phyloP scores from a whole-genome alignment of 2,329 filamentous ascomycete species.

The Talaromyces albobiverticillius region DNA sequence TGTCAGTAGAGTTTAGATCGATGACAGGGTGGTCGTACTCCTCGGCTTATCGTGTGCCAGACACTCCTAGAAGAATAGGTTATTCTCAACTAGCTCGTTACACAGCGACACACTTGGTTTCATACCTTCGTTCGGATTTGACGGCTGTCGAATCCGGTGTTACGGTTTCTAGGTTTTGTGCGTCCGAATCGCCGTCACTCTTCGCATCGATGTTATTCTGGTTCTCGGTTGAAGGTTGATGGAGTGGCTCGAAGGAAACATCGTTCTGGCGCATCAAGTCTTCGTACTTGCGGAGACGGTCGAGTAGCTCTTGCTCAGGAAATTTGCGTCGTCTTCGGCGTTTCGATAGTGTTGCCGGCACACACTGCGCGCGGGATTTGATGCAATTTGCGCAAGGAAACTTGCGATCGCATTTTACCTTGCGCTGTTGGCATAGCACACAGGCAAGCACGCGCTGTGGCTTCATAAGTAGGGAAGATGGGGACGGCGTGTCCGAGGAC shows the following conservation, averaged over 20 bases:
- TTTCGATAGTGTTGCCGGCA: conserved; percentile 46
- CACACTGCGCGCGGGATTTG: conserved; percentile 60
- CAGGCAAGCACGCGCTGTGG: conserved; percentile 46
- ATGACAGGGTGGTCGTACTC: conserved; percentile 5
- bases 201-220: conserved; percentile 15
- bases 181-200: background rate
- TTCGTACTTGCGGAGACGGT: conserved; percentile 69
- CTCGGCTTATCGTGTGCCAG: conserved; percentile 12
- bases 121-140: background rate
- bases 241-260: conserved; percentile 66
- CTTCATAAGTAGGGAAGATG: background rate
- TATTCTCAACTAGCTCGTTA: background rate
- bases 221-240: conserved; percentile 30
- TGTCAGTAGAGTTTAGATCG: background rate
- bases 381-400: conserved; percentile 70
- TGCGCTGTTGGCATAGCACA: conserved; percentile 71
- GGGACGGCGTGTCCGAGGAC: background rate
- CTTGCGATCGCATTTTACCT: conserved; percentile 70
- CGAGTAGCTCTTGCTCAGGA: conserved; percentile 67
- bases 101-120: conserved; percentile 1
- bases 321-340: conserved; percentile 58
- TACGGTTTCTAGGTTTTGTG: background rate
- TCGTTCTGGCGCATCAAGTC: conserved; percentile 62
- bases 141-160: conserved; percentile 4
- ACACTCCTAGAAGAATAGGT: conserved; percentile 4